Base-by-base conservation (phyloP, 2,329 filamentous ascomycete genomes). In the Aspergillus tamarii region DNA sequence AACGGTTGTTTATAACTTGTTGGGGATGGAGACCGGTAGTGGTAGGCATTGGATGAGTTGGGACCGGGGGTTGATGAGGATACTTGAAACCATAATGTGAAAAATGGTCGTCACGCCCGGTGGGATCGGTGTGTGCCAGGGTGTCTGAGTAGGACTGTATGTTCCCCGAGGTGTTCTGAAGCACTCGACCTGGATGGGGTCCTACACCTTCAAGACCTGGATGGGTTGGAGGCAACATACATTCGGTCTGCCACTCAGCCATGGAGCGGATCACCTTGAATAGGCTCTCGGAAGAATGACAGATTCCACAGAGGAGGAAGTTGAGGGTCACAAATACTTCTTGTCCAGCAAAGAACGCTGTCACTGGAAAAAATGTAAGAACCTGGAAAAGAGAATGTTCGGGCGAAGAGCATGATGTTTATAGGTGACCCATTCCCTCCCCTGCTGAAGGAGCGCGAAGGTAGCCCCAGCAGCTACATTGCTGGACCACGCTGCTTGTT, bases 81-180 rank as follows among this genome's bases (percentile, higher is more conserved):
- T 78, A 79, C 69, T 79, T 79, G 69, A 70, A 72, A 46, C 70
- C 71, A 65, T 76, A 67, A 28, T 75, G 74, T 59, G 77, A 76
- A 28, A 76, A 66, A 60, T 76, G 76, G 34, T 76, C 77, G 62
- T 77, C 76, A 62, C 72, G 73, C 55, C 70, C 70, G 53, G 66
- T 61, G 34, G 68, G 58, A 63, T 76, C 71, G 65, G 65, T 61
- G 70, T 76, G 69, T 58, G 72, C 65, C 55, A 74, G 58, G 63
- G 64, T 69, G 64, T 78, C 77, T 19, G 75, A 74, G 62, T 80
- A 79, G 48, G 77, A 74, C 66, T 81, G 80, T 60, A 76, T 74
- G 70, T 81, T 81, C 57, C 79, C 79, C 65, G 80, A 81, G 55
- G 78, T 80, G 67, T 77, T 77, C 65, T 80, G 77, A 50, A 80